phyloP scores from a whole-genome alignment of 176 grass and related monocot genomes.

The Aegilops tauschii region DNA sequence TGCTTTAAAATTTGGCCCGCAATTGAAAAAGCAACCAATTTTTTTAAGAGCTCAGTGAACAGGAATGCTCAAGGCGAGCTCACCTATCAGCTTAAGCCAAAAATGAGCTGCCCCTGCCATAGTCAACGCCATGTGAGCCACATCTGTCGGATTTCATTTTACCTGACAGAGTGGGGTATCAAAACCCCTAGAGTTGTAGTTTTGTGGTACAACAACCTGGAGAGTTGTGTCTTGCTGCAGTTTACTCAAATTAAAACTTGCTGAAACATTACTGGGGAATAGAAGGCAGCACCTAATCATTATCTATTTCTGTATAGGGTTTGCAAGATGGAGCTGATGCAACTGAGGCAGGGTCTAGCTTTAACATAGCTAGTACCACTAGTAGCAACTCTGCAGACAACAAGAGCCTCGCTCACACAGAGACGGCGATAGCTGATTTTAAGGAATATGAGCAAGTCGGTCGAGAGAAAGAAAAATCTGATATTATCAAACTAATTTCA shows the following conservation, averaged over 20 bases:
- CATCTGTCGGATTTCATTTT: not conserved
- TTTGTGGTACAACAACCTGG: not conserved
- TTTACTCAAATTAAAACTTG: not conserved
- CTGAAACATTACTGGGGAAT: not conserved
- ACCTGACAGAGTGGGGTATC: too few relatives aligned
- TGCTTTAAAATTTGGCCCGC: too few relatives aligned
- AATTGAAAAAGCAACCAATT: not conserved
- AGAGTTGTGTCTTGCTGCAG: not conserved
- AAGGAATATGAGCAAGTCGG: slow-evolving; percentile 3
- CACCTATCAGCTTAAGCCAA: not conserved
- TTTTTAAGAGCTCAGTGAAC: not conserved
- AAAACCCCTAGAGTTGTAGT: too few relatives aligned
- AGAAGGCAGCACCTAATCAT: not conserved
- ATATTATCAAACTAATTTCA: slow-evolving; percentile 14
- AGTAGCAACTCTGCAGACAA: slow-evolving; percentile 1
- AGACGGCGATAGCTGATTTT: not conserved
- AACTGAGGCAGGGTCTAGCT: slow-evolving; percentile 3
- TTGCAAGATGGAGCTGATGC: not conserved
- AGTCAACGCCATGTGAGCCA: not conserved
- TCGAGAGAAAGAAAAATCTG: slow-evolving; percentile 15
- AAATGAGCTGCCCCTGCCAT: not conserved
- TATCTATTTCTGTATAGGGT: slow-evolving; percentile 3
- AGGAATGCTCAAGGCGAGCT: not conserved
- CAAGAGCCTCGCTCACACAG: not conserved
- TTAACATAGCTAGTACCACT: not conserved